Conservation (phyloP, 106 monocot genomes). For the Vanilla planifolia region DNA sequence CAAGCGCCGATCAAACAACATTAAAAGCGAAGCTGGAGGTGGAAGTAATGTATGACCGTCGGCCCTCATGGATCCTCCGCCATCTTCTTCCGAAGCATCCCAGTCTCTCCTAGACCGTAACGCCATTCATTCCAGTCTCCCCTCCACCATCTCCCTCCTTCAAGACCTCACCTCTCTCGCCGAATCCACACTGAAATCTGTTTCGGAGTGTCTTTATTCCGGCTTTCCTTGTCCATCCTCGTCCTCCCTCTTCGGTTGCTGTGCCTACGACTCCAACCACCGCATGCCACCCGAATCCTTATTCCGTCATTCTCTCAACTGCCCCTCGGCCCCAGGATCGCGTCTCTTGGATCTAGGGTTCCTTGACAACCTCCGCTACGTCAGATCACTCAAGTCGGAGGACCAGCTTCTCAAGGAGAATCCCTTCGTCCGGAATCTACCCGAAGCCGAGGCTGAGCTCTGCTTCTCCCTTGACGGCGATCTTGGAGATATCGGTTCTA, state of each 20-base stretch:
- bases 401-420: slow-evolving; percentile 17
- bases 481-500: slow-evolving; percentile 15
- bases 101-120: slow-evolving; percentile 5
- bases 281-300: slow-evolving; percentile 46
- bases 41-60: no score
- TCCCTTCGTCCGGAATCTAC: slow-evolving; percentile 11
- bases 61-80: neutral
- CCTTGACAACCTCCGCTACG: slow-evolving; percentile 24
- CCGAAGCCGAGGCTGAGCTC: slow-evolving; percentile 37
- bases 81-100: neutral
- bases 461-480: slow-evolving; percentile 69
- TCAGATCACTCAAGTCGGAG: slow-evolving; percentile 24
- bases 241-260: slow-evolving; percentile 10
- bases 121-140: slow-evolving; percentile 12
- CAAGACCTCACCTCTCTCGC: slow-evolving; percentile 15
- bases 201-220: slow-evolving; percentile 18
- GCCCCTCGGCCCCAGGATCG: slow-evolving; percentile 23
- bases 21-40: no score
- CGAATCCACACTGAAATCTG: slow-evolving; percentile 29
- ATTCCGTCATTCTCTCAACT: slow-evolving; percentile 52
- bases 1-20: no score
- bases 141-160: slow-evolving; percentile 33
- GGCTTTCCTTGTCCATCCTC: neutral
- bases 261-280: slow-evolving; percentile 43
- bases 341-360: slow-evolving; percentile 18